These are phyloP conservation scores for Verticillium klebahnii DNA, from an alignment of 2,329 filamentous ascomycete species.

Conservation along the genomic window DNA sequence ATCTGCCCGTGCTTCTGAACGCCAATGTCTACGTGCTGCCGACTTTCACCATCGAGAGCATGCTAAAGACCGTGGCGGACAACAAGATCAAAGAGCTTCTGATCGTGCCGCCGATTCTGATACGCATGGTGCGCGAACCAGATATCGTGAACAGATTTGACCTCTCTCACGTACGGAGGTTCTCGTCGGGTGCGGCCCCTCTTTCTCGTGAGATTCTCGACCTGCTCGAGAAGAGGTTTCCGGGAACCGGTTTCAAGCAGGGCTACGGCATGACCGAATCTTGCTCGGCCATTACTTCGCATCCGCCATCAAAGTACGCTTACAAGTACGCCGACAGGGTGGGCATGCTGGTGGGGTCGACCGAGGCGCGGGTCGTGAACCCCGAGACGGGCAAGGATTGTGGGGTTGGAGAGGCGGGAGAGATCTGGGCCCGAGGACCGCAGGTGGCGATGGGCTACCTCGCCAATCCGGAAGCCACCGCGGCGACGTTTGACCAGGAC, in stretches of 20 bases:
- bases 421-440: conserved; percentile 42
- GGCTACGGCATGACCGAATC: conserved; percentile 67
- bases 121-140: conserved; percentile 51
- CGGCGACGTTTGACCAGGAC: conserved; percentile 46
- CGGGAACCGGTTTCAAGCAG: conserved; percentile 57
- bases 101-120: conserved; percentile 57
- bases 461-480: conserved; percentile 34
- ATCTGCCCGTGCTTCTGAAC: conserved; percentile 59
- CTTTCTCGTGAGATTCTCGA: conserved; percentile 52
- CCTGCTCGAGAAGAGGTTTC: conserved; percentile 50
- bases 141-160: conserved; percentile 51
- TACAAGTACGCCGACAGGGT: conserved; percentile 55
- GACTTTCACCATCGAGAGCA: conserved; percentile 55
- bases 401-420: conserved; percentile 43
- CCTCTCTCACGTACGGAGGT: conserved; percentile 47
- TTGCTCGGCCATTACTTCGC: conserved; percentile 58
- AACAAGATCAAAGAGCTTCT: conserved; percentile 52
- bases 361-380: conserved; percentile 55
- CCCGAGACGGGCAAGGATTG: conserved; percentile 47
- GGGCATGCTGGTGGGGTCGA: conserved; percentile 52
- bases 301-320: conserved; percentile 49
- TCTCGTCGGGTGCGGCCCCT: conserved; percentile 58
- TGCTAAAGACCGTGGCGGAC: conserved; percentile 47
- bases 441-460: conserved; percentile 47
- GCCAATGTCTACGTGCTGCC: conserved; percentile 63